A percentile compares a stretch with the other conserved stretches of the same genome.
Conservation (phyloP, 139 green algal genomes). For the Micractinium conductrix region DNA sequence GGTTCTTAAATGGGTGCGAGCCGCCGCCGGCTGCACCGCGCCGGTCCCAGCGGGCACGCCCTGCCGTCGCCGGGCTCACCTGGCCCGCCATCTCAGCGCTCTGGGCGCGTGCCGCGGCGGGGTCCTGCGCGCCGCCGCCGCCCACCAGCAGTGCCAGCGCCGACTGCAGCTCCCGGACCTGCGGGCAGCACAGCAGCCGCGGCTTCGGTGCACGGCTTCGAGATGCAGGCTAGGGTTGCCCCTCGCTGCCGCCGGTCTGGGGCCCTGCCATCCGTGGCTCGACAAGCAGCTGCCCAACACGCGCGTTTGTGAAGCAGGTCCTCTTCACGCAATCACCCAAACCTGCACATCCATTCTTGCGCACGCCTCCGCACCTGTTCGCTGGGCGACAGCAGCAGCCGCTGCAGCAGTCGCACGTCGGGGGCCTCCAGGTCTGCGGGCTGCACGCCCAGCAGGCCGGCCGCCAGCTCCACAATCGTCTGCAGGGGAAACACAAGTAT, state of each 20-base stretch:
- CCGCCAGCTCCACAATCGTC: slow-evolving; percentile 55
- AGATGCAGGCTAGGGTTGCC: no score
- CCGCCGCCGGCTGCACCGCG: not conserved
- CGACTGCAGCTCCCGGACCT: slow-evolving; percentile 56
- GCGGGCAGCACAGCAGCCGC: no score
- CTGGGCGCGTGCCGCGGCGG: slow-evolving; percentile 53
- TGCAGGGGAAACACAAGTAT: no score
- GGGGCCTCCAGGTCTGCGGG: slow-evolving; percentile 57
- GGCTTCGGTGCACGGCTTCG: no score
- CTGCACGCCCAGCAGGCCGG: slow-evolving; percentile 44
- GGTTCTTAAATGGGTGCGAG: not conserved
- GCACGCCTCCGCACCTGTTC: slow-evolving; percentile 48
- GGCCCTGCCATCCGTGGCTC: no score
- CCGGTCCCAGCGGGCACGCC: not conserved
- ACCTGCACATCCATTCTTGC: no score
- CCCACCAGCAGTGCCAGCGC: slow-evolving; percentile 45
- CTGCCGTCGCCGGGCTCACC: slow-evolving; percentile 12
- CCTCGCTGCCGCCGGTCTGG: no score
- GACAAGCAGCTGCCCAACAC: no score
- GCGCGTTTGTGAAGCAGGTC: no score
- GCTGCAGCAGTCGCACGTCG: slow-evolving; percentile 37
- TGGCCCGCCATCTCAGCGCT: slow-evolving; percentile 55
- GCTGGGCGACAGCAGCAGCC: slow-evolving; percentile 56
- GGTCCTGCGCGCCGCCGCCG: slow-evolving; percentile 11
- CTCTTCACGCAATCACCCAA: no score